Evolutionary conservation across 2,329 filamentous ascomycete species (phyloP), one percentile per base, ranked within the genome.

Genomic region (Helotiales sp.): DNA sequence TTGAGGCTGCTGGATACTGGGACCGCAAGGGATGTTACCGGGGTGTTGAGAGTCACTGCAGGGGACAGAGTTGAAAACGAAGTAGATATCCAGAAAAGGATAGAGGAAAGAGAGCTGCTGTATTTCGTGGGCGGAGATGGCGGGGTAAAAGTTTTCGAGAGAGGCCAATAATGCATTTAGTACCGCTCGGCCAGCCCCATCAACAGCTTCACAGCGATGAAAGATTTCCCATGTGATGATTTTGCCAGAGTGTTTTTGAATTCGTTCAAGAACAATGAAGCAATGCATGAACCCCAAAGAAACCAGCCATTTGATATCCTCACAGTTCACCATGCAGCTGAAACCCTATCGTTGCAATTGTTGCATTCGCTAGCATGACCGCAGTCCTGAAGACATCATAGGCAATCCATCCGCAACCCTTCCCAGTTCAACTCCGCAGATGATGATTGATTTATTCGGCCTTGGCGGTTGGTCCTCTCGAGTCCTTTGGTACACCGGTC

Each of bases 11-110:
- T 98, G 68, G 93, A 97, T 75, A 97, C 93, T 0, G 95, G 95
- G 0, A 89, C 89, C n/a, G 94, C 95, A 69, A 90, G 86, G 77
- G 95, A 97, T 79, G 92, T 98, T 34, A 97, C 92, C 79, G 95
- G 95, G 2, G 93, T 97, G 50, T 75, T 97, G 70, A 86, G 93
- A 71, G 84, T 96, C 59, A 94, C 91, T 20, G 83, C 84, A 52
- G 89, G 89, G 3, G 81, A 73, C 15, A 54, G 65, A 20, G 78
- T 17, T 26, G 77, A 75, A 26, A 75, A 72, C 49, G 74, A 69
- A 61, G 66, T 70, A 10, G 75, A 75, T 32, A 82, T 81, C 17
- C 65, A 65, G n/a, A 58, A 66, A 26, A 73, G 69, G 24, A 74
- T 81, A 1, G 84, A 85, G 70, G 85, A 92, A 73, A 88, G 84